Conservation (phyloP, 2,329 filamentous ascomycete species). For the Cladosporium phlei region DNA sequence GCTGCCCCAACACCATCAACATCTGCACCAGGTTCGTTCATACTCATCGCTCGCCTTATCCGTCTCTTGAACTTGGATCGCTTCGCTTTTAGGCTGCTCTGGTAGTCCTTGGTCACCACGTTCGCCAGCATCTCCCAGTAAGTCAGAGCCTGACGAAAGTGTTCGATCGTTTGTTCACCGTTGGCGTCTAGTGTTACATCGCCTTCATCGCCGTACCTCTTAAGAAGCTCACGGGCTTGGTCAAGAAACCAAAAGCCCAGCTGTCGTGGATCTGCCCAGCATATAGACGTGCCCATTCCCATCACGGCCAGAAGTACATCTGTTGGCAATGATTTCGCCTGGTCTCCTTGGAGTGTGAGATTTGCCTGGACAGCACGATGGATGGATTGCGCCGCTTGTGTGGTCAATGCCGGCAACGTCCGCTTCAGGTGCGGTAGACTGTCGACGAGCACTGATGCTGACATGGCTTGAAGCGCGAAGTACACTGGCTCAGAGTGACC, state of each 20-base stretch:
- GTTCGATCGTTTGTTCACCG: constrained; percentile 5
- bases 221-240: constrained; percentile 12
- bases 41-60: constrained; percentile 10
- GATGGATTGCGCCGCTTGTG: constrained; percentile 11
- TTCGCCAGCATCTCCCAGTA: constrained; percentile 17
- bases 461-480: constrained; percentile 18
- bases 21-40: background rate
- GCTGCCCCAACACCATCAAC: background rate
- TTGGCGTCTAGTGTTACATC: background rate
- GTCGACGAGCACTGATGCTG: constrained; percentile 16
- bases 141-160: constrained; percentile 14
- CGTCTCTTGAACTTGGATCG: constrained; percentile 7
- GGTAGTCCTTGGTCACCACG: constrained; percentile 13
- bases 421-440: constrained; percentile 16
- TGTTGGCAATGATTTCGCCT: constrained; percentile 8
- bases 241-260: constrained; percentile 15
- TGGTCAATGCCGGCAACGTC: constrained; percentile 1
- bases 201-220: background rate
- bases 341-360: background rate
- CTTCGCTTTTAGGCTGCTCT: background rate
- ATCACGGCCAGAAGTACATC: constrained; percentile 17
- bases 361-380: constrained; percentile 1
- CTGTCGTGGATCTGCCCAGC: constrained; percentile 17
- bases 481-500: constrained; percentile 16
- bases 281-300: constrained; percentile 18